These are phyloP conservation scores for Spathaspora sp. DNA, from an alignment of 1,139 yeast genomes.

Conservation along the genomic window DNA sequence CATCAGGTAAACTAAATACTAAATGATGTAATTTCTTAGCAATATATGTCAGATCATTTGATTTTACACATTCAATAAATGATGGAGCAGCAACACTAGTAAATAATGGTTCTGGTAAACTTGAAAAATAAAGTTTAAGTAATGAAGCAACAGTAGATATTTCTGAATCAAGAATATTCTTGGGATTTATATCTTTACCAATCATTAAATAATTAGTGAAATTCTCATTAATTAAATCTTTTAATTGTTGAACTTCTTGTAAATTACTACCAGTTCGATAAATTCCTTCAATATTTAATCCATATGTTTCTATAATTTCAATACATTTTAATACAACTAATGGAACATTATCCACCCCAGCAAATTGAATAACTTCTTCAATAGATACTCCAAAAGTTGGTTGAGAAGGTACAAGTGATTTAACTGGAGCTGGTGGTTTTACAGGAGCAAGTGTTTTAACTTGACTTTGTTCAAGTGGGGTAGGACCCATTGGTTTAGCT, in stretches of 20 bases:
- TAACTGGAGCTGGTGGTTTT: not conserved
- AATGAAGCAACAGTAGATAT: conserved; percentile 72
- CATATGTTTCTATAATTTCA: conserved; percentile 79
- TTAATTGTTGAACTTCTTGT: conserved; percentile 68
- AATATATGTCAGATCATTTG: conserved; percentile 49
- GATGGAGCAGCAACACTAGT: conserved; percentile 56
- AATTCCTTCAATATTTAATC: conserved; percentile 83
- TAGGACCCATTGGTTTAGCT: conserved; percentile 11
- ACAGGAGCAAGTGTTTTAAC: conserved; percentile 24
- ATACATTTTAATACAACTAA: conserved; percentile 88
- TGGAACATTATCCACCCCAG: conserved; percentile 86
- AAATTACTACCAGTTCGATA: conserved; percentile 84
- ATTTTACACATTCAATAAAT: conserved; percentile 72
- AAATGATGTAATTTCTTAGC: conserved; percentile 81
- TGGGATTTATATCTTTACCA: conserved; percentile 44
- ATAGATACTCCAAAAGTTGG: conserved; percentile 82
- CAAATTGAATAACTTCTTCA: conserved; percentile 71
- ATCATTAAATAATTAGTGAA: conserved; percentile 59
- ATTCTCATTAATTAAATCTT: conserved; percentile 72
- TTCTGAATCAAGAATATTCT: conserved; percentile 62
- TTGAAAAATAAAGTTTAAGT: conserved; percentile 63
- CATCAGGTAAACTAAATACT: conserved; percentile 88
- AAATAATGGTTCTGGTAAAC: conserved; percentile 69
- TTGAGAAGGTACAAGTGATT: conserved; percentile 16
- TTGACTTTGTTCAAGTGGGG: conserved; percentile 34